Evolutionary conservation across 2,329 filamentous ascomycete genomes (phyloP).

Genomic region (Didymella pinodella): DNA sequence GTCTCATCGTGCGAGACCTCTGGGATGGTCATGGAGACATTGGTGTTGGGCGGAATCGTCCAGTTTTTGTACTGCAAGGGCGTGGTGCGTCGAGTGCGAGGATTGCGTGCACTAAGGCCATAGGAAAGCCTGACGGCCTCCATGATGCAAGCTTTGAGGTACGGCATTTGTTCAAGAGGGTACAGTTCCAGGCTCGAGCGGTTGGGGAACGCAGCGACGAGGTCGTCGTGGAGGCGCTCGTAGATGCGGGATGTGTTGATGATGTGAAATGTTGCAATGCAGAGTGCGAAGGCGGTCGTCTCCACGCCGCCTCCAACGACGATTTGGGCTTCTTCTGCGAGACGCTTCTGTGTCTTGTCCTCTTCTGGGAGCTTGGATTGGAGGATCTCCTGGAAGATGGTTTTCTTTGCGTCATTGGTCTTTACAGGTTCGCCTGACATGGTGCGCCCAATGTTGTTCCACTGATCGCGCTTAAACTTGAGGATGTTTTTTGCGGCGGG

Average conservation of each 20-base stretch:
- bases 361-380: constrained; percentile 37
- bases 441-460: constrained; percentile 36
- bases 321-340: constrained; percentile 51
- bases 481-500: constrained; percentile 44
- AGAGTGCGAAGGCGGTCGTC: constrained; percentile 48
- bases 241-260: constrained; percentile 44
- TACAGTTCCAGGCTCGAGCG: constrained; percentile 33
- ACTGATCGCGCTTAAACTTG: constrained; percentile 43
- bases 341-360: constrained; percentile 50
- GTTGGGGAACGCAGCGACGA: constrained; percentile 41
- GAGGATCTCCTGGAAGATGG: constrained; percentile 48
- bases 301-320: constrained; percentile 52
- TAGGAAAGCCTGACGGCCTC: constrained; percentile 50
- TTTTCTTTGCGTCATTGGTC: constrained; percentile 44
- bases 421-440: constrained; percentile 41
- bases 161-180: constrained; percentile 37
- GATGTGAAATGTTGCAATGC: constrained; percentile 45
- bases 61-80: constrained; percentile 38
- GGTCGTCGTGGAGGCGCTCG: constrained; percentile 40
- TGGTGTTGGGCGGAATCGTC: constrained; percentile 47
- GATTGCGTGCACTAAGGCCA: constrained; percentile 51
- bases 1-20: constrained; percentile 47
- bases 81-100: constrained; percentile 39
- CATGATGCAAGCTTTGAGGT: constrained; percentile 39
- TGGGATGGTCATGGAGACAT: constrained; percentile 49